phyloP scores from a whole-genome alignment of 1,284 basidiomycete species.

The Xerocomus amazonicus region DNA sequence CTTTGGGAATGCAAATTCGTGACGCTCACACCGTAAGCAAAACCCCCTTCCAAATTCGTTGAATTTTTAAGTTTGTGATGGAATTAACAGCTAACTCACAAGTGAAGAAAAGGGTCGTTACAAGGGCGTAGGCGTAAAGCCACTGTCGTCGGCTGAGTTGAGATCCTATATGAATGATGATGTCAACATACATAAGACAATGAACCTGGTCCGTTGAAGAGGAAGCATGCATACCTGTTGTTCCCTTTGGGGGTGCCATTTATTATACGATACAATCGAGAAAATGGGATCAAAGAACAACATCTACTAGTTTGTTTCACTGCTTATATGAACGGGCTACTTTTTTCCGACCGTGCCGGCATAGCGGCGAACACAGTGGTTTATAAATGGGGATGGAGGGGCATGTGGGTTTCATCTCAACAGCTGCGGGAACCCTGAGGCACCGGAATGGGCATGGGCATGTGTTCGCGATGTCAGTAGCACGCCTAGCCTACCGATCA shows the following conservation, averaged over 20 bases:
- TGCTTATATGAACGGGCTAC: constrained; percentile 20
- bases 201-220: neutral
- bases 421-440: neutral
- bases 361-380: constrained; percentile 2
- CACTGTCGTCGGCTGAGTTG: constrained; percentile 47
- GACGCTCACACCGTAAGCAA: constrained; percentile 63
- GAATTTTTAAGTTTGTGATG: neutral
- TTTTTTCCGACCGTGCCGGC: constrained; percentile 1
- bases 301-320: neutral
- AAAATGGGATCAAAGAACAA: constrained; percentile 6
- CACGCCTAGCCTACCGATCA: constrained; percentile 8
- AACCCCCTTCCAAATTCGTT: constrained; percentile 47
- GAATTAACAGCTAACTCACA: constrained; percentile 44
- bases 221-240: constrained; percentile 35
- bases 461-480: neutral
- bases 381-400: neutral
- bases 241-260: constrained; percentile 34
- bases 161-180: constrained; percentile 34
- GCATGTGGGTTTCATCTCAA: neutral
- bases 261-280: constrained; percentile 1
- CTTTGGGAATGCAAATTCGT: neutral
- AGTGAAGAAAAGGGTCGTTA: constrained; percentile 79
- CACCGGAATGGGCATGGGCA: neutral
- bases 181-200: neutral
- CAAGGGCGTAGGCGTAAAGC: constrained; percentile 63